Conservation (phyloP, 73 alveolate species). For the Symbiodinium natans region DNA sequence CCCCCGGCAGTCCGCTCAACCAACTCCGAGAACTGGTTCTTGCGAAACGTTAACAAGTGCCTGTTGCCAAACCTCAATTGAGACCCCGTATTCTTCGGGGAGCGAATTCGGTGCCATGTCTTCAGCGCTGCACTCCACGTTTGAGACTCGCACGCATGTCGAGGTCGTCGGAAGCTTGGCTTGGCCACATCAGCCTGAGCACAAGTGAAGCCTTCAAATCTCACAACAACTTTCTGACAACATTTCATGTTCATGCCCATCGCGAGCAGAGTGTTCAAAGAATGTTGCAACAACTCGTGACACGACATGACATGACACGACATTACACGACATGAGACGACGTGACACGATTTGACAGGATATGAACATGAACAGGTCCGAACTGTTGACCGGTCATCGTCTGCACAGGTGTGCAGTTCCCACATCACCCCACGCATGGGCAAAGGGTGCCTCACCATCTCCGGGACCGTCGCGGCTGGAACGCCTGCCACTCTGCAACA, state of each 20-base stretch:
- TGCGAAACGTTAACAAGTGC: slow-evolving; percentile 61
- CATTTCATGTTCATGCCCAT: too few species aligned
- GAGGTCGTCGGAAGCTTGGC: slow-evolving; percentile 21
- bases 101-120: neutral
- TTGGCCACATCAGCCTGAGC: slow-evolving; percentile 23
- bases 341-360: too few species aligned
- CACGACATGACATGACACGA: too few species aligned
- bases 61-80: slow-evolving; percentile 23
- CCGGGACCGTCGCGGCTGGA: neutral
- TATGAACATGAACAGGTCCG: too few species aligned
- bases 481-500: neutral
- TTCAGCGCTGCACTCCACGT: neutral
- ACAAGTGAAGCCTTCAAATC: too few species aligned
- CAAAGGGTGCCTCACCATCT: slow-evolving; percentile 1
- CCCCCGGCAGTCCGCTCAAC: slow-evolving; percentile 50
- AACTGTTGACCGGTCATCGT: too few species aligned
- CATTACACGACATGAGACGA: too few species aligned
- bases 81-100: neutral
- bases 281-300: too few species aligned
- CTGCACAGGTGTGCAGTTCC: too few species aligned
- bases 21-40: slow-evolving; percentile 75
- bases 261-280: too few species aligned
- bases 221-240: too few species aligned
- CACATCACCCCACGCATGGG: too few species aligned
- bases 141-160: slow-evolving; percentile 9